Percentiles rank a stretch among this genome's conserved stretches.
Evolutionary conservation across 306 rosid species (phyloP).

Genomic region (Parietaria judaica): DNA sequence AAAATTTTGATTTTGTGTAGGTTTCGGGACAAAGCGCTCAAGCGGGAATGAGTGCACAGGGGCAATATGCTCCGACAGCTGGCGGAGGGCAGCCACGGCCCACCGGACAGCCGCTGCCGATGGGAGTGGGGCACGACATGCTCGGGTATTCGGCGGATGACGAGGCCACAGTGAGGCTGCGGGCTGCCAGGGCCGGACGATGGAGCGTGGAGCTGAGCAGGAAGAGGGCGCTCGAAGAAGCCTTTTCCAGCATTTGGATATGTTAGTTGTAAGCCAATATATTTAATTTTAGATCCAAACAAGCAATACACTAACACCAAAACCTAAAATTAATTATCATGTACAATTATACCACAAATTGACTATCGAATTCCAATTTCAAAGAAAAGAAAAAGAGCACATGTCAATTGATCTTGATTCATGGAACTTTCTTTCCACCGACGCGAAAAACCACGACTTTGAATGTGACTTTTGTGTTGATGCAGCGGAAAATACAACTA

Average conservation of each 20-base stretch:
- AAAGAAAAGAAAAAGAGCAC: too few species aligned
- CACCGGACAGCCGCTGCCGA: conserved; percentile 66
- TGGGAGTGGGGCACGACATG: conserved; percentile 46
- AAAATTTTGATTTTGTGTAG: conserved; percentile 41
- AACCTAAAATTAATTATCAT: too few species aligned
- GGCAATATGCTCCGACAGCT: conserved; percentile 82
- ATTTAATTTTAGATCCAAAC: too few species aligned
- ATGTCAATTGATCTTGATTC: too few species aligned
- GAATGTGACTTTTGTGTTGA: background rate
- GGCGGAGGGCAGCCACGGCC: conserved; percentile 89
- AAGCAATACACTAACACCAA: too few species aligned
- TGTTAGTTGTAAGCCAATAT: conserved; percentile 9
- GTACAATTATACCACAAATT: too few species aligned
- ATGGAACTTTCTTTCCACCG: background rate
- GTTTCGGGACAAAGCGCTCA: conserved; percentile 45
- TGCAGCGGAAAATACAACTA: too few species aligned
- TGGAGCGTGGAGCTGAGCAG: conserved; percentile 66
- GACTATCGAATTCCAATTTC: too few species aligned
- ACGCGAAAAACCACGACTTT: background rate
- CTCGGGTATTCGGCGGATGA: conserved; percentile 52
- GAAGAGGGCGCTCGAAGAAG: conserved; percentile 85
- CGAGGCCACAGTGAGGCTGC: conserved; percentile 49
- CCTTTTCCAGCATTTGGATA: conserved; percentile 85
- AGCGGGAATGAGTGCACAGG: conserved; percentile 64
- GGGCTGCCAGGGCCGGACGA: conserved; percentile 82